These are phyloP conservation scores for Alternaria arbusti DNA, from an alignment of 2,329 filamentous ascomycete genomes.

Conservation along the genomic window DNA sequence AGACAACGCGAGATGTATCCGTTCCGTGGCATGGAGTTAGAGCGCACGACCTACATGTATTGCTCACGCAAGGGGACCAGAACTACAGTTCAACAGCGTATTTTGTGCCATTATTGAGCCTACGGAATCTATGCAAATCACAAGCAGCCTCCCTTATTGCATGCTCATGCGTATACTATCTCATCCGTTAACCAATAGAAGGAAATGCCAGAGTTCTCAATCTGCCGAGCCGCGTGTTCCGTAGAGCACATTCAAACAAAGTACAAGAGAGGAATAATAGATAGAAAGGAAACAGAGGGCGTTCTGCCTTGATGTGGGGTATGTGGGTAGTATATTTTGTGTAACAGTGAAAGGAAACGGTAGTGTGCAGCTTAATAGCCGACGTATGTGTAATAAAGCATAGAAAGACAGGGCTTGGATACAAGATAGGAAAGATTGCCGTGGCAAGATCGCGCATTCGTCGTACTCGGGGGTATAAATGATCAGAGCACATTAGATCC, in stretches of 20 bases:
- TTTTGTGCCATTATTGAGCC: constrained; percentile 2
- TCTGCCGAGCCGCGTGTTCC: background rate
- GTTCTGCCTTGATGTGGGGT: background rate
- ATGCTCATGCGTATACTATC: background rate
- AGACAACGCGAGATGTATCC: background rate
- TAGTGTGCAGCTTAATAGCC: constrained; percentile 1
- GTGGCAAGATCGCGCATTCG: constrained; percentile 17
- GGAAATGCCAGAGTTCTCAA: background rate
- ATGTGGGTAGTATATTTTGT: constrained; percentile 4
- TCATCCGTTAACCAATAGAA: background rate
- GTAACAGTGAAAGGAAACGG: background rate
- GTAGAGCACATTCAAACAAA: background rate
- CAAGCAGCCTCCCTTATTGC: constrained; percentile 1
- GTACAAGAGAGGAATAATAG: background rate
- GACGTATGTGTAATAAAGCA: constrained; percentile 2
- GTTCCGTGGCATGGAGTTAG: background rate
- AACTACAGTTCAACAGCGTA: background rate
- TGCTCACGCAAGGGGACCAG: background rate
- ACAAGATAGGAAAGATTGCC: background rate
- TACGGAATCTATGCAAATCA: constrained; percentile 4
- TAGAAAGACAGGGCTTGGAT: background rate
- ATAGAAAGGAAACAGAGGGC: background rate
- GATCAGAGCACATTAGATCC: constrained; percentile 21
- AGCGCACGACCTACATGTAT: background rate
- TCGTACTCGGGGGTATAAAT: constrained; percentile 27